Percentiles rank a stretch among this genome's conserved stretches.
Conservation (phyloP, 495 filamentous ascomycete genomes). For the Daldinia concentrica region DNA sequence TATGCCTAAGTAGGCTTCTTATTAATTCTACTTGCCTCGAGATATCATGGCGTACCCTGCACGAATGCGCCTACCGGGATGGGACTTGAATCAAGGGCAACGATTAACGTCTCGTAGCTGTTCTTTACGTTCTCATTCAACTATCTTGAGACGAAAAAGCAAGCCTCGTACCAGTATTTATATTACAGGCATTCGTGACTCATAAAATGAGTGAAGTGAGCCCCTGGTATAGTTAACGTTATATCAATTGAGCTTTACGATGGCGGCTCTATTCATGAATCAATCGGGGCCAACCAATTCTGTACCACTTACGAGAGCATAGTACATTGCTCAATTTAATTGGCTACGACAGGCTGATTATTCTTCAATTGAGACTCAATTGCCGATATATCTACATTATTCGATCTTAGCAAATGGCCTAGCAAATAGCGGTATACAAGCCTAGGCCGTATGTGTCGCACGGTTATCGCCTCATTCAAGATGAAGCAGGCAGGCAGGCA, state of each 20-base stretch:
- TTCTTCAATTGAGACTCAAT: conserved; percentile 36
- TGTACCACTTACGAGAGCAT: background rate
- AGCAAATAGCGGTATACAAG: conserved; percentile 11
- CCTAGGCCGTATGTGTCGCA: background rate
- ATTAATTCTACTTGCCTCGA: conserved; percentile 8
- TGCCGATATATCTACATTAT: conserved; percentile 18
- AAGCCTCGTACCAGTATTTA: conserved; percentile 4
- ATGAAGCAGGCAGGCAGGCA: conserved; percentile 15
- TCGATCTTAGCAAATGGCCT: conserved; percentile 21
- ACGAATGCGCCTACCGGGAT: conserved; percentile 11
- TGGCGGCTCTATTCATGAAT: background rate
- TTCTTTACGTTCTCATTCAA: conserved; percentile 8
- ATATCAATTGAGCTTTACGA: background rate
- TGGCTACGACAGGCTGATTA: conserved; percentile 11
- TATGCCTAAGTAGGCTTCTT: conserved; percentile 18
- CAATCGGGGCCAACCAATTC: background rate
- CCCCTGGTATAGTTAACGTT: conserved; percentile 3
- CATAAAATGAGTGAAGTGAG: background rate
- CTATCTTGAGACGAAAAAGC: conserved; percentile 10
- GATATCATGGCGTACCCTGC: background rate
- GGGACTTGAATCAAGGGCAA: conserved; percentile 5
- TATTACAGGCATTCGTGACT: background rate
- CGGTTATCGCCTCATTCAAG: conserved; percentile 29
- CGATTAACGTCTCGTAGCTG: conserved; percentile 1
- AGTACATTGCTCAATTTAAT: conserved; percentile 20